phyloP scores from a whole-genome alignment of 1,139 yeast genomes.

The Geotrichum carabidarum region DNA sequence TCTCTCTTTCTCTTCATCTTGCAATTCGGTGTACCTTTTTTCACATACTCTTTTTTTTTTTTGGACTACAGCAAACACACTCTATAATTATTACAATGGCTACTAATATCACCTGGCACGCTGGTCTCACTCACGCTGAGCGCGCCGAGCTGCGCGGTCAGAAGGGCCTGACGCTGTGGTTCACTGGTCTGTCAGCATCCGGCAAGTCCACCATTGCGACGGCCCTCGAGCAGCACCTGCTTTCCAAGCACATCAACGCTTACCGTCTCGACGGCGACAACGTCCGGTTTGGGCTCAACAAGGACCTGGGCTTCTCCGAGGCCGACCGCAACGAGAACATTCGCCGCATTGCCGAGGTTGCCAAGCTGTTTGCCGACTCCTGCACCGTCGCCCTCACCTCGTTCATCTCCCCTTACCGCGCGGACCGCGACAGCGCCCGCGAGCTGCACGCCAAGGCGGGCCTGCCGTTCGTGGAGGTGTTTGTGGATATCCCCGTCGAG shows the following conservation, averaged over 20 bases:
- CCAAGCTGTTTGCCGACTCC: conserved; percentile 87
- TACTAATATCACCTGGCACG: conserved; percentile 94
- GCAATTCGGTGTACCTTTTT: not conserved
- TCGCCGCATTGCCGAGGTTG: conserved; percentile 88
- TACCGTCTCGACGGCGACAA: conserved; percentile 95
- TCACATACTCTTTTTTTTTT: too few relatives aligned
- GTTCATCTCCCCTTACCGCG: conserved; percentile 83
- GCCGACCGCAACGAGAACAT: conserved; percentile 90
- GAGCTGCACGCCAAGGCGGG: conserved; percentile 69
- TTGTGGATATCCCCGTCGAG: conserved; percentile 84
- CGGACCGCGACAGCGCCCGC: conserved; percentile 81
- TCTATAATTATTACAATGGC: conserved; percentile 51
- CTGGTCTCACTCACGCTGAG: conserved; percentile 77
- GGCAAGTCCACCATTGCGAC: conserved; percentile 90
- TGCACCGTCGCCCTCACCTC: conserved; percentile 82
- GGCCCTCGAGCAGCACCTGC: conserved; percentile 77
- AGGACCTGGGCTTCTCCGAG: conserved; percentile 89
- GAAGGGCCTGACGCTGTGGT: conserved; percentile 87
- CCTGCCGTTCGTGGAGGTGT: conserved; percentile 84
- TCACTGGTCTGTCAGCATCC: conserved; percentile 90
- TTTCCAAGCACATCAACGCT: conserved; percentile 57
- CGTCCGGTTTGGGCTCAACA: conserved; percentile 87
- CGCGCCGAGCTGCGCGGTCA: conserved; percentile 69
- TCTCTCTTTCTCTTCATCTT: not conserved
- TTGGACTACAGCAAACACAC: not conserved